Evolutionary conservation across 2,329 filamentous ascomycete species (phyloP).

Genomic region (Penicillium sp.): DNA sequence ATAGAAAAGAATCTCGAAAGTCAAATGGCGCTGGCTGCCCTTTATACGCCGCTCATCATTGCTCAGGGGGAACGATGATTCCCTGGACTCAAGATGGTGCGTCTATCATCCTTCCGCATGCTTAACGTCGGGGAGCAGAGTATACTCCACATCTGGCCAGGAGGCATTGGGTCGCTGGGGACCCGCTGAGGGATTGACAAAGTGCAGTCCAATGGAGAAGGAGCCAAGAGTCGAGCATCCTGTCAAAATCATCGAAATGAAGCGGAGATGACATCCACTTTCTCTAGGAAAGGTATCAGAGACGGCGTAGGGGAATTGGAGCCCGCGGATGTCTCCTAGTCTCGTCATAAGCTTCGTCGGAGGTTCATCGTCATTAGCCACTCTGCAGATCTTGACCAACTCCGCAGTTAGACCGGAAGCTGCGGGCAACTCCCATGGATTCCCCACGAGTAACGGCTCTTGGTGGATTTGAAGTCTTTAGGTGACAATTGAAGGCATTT

Average conservation of each 20-base stretch:
- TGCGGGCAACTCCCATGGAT: not conserved
- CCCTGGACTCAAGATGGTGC: not conserved
- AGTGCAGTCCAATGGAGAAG: constrained; percentile 10
- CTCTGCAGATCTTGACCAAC: constrained; percentile 18
- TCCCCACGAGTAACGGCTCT: not conserved
- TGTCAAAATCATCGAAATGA: constrained; percentile 3
- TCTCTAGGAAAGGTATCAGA: constrained; percentile 4
- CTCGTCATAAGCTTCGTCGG: constrained; percentile 19
- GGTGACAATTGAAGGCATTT: not conserved
- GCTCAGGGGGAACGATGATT: constrained; percentile 1
- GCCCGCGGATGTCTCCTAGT: not conserved
- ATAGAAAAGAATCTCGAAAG: constrained; percentile 8
- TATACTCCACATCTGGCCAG: constrained; percentile 13
- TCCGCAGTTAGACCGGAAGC: constrained; percentile 3
- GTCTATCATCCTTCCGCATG: not conserved
- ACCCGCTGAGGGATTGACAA: not conserved
- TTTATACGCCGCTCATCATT: constrained; percentile 18
- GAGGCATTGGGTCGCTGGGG: constrained; percentile 2
- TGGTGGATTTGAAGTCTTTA: not conserved
- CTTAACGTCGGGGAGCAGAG: constrained; percentile 9
- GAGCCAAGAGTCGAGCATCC: not conserved
- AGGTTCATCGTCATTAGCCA: constrained; percentile 26
- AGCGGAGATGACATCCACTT: constrained; percentile 8
- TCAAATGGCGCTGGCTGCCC: constrained; percentile 7
- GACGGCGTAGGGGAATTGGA: constrained; percentile 5